Evolutionary conservation across 768 basidiomycete species (phyloP), one percentile per base, ranked within the genome.

Genomic region (Rhodocollybia butyracea): DNA sequence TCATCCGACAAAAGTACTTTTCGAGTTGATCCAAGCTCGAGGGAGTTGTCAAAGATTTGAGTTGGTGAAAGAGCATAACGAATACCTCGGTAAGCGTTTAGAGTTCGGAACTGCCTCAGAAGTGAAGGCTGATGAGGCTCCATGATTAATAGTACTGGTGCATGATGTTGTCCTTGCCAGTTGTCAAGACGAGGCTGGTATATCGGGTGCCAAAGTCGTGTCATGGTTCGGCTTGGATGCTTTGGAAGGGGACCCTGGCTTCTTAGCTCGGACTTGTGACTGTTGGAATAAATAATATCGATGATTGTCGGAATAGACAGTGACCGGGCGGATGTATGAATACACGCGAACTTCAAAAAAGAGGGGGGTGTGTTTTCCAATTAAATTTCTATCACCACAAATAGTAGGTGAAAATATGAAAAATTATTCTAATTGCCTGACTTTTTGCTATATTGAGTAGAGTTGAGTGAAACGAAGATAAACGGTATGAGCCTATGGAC

Each of bases 1-100:
- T 60, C 89, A 92, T 67, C 91, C 91, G 1, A 89, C 86, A 24
- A 87, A 87, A 64, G 73, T 82, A 51, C 75, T 93, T 12, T 84
- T 85, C 51, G 89, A 92, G 63, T 66, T 89, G 26, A 72, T 91
- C 51, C 87, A 91, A 63, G 78, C 81, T 27, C 79, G 85, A 60
- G 85, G 86, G n/a, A n/a, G n/a, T 40, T 91, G 91, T 61, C 84
- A 83, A 48, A 71, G 77, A 54, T 86, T 90, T 55, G 74, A 80
- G 56, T 76, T 88, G 42, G 64, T 73, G 43, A 89, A 84, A 61
- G 80, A 82, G 52, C 73, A 74, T 60, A 63, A 62, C 46, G 67
- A 69, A 40, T 86, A 83, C 64, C 73, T 83, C 46, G 81, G 87
- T 88, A 60, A 63, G 79, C 19, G 17, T 11, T 13, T 22, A 19